Evolutionary conservation across 176 grass and related monocot species (phyloP).

Genomic region (Carex pumila): DNA sequence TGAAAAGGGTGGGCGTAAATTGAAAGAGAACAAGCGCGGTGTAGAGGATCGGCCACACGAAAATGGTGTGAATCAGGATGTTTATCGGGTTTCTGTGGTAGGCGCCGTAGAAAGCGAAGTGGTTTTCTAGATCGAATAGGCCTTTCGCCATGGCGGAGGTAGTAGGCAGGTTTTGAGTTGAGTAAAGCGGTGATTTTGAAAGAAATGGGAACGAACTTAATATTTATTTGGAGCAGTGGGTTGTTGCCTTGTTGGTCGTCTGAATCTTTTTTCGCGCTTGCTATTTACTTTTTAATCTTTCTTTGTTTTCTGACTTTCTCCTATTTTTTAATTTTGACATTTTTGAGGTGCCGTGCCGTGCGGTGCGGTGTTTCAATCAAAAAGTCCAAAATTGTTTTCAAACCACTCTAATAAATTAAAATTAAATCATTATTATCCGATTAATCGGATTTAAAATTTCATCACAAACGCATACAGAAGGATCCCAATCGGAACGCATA

Average conservation of each 20-base stretch:
- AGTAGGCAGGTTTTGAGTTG: neutral
- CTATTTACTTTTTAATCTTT: neutral
- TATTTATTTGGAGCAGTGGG: no score
- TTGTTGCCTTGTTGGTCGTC: neutral
- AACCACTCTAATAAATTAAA: no score
- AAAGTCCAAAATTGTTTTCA: no score
- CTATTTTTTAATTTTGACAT: no score
- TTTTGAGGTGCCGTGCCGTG: no score
- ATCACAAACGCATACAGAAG: no score
- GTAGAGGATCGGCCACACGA: conserved; percentile 91
- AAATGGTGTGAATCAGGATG: conserved; percentile 69
- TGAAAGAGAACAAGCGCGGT: conserved; percentile 59
- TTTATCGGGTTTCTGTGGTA: conserved; percentile 92
- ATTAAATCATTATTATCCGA: no score
- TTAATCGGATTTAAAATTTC: no score
- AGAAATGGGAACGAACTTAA: neutral
- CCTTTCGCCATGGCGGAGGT: conserved; percentile 29
- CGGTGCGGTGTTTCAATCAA: no score
- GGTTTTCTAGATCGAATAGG: conserved; percentile 61
- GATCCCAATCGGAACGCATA: no score
- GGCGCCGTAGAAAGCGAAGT: conserved; percentile 89
- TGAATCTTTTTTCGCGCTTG: neutral
- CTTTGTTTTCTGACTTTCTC: no score
- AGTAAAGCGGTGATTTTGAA: neutral
- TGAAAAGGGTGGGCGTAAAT: conserved; percentile 32